These are phyloP conservation scores for Boeremia lycopersici DNA, from an alignment of 2,329 filamentous ascomycete species.

Conservation along the genomic window DNA sequence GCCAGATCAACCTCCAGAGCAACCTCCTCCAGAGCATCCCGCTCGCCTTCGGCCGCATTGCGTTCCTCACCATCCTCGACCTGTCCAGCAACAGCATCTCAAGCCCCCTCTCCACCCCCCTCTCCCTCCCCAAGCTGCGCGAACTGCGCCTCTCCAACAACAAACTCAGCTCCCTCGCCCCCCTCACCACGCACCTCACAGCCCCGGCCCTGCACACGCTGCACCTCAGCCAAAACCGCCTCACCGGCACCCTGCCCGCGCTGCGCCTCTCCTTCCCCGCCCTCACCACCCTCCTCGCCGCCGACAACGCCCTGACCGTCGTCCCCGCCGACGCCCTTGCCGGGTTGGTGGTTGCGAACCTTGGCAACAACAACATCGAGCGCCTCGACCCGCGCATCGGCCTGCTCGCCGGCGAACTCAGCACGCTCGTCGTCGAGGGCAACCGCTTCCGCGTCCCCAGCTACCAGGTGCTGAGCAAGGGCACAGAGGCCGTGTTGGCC, in stretches of 20 bases:
- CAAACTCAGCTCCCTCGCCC: slow-evolving; percentile 68
- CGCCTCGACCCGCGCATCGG: slow-evolving; percentile 81
- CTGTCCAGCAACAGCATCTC: slow-evolving; percentile 77
- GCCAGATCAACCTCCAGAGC: slow-evolving; percentile 72
- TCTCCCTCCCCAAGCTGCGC: slow-evolving; percentile 75
- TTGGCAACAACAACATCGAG: slow-evolving; percentile 85
- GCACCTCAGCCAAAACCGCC: slow-evolving; percentile 82
- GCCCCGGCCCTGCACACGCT: slow-evolving; percentile 78
- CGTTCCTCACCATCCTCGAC: slow-evolving; percentile 73
- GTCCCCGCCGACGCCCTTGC: slow-evolving; percentile 74
- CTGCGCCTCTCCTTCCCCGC: slow-evolving; percentile 72
- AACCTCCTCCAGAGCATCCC: slow-evolving; percentile 78
- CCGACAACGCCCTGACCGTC: slow-evolving; percentile 79
- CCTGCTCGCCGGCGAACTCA: slow-evolving; percentile 70
- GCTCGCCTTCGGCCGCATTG: slow-evolving; percentile 69
- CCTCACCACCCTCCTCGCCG: slow-evolving; percentile 72
- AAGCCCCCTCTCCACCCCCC: slow-evolving; percentile 45
- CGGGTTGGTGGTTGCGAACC: slow-evolving; percentile 77
- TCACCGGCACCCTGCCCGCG: slow-evolving; percentile 69
- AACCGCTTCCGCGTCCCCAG: slow-evolving; percentile 89
- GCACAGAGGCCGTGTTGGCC: slow-evolving; percentile 80
- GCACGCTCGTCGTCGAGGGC: slow-evolving; percentile 75
- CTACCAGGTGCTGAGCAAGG: slow-evolving; percentile 82
- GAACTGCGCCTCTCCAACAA: slow-evolving; percentile 79
- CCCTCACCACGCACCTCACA: slow-evolving; percentile 69